Conservation (phyloP, 345 rosid species). For the Populus euphratica region DNA sequence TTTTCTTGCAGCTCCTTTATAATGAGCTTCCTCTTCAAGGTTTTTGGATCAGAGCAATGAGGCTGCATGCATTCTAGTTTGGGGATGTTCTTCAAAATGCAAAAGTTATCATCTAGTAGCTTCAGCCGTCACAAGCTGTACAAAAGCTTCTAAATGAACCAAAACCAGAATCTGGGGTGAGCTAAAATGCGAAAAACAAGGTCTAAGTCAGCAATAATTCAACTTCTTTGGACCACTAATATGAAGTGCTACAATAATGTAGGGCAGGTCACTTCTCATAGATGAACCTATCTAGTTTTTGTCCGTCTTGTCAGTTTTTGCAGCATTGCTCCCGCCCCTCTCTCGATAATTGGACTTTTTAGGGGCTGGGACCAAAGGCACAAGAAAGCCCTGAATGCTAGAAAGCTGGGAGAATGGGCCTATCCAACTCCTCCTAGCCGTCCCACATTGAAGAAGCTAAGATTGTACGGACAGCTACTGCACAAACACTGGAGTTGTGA, state of each 20-base stretch:
- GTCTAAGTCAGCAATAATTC: neutral
- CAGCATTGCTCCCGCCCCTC: neutral
- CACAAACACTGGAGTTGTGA: neutral
- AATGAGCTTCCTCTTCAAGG: no score
- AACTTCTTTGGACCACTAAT: neutral
- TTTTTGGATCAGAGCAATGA: no score
- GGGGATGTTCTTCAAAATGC: neutral
- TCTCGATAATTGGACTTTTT: neutral
- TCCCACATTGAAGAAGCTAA: neutral
- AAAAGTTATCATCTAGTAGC: neutral
- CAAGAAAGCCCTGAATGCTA: neutral
- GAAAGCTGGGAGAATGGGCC: neutral
- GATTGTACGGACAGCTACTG: neutral
- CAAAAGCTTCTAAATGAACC: no score
- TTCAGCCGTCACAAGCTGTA: no score
- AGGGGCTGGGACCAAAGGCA: neutral
- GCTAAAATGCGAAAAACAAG: neutral
- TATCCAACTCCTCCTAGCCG: neutral
- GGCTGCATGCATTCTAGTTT: no score
- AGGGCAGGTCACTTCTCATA: no score
- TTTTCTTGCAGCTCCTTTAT: no score
- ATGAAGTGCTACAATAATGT: no score
- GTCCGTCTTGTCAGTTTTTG: neutral
- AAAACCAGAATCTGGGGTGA: neutral
- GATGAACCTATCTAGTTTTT: neutral